Base-by-base conservation (phyloP, 306 rosid species). In the Ochetophila trinervis region DNA sequence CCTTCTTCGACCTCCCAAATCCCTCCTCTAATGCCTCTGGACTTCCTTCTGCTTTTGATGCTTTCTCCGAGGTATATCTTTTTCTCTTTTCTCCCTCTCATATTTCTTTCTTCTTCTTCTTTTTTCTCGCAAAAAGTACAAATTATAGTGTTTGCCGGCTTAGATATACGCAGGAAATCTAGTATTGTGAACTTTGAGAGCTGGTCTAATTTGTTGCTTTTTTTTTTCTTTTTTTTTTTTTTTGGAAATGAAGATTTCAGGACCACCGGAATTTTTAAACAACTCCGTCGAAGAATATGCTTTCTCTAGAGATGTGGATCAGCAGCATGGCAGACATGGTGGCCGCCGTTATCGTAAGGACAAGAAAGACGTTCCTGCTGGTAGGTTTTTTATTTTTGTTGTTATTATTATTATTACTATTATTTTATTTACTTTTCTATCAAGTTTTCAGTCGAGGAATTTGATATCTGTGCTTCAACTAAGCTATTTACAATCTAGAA, bases 41-140 rank as follows among this genome's bases (percentile, higher is more conserved):
- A 30, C 93, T 92, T 24, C 98, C 96, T 47, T 92, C 98, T 23
- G 98, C 96, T 30, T 86, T 88, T 53, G 98, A 87, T 56, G 91
- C 79, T 63, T 92, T 92, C 83, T 87, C 93, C 71, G 91, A 92
- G 89, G 98, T 92, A 82, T 21, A 63, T 47, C 16, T 14, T 32
- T 51, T 19, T 7, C 35, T 15, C 56, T n/a, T n/a, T n/a, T 9
- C 45, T 35, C 20, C 32, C 32, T 55, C 7, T 48, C 18, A 2
- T 11, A 27, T 58, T 9, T 51, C 5, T 60, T 17, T 71, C 18
- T 15, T 30, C 50, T 15, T 51, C 16, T 16, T 51, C 50, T 23
- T 2, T 40, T 27, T 19, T 48, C 8, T 34, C 37, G 6, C 6
- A 34, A 34, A 34, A 34, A 34, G 0, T 4, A 35, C 8, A 37